Conservation (phyloP, 2,329 filamentous ascomycete genomes). For the Fusarium stilboides region DNA sequence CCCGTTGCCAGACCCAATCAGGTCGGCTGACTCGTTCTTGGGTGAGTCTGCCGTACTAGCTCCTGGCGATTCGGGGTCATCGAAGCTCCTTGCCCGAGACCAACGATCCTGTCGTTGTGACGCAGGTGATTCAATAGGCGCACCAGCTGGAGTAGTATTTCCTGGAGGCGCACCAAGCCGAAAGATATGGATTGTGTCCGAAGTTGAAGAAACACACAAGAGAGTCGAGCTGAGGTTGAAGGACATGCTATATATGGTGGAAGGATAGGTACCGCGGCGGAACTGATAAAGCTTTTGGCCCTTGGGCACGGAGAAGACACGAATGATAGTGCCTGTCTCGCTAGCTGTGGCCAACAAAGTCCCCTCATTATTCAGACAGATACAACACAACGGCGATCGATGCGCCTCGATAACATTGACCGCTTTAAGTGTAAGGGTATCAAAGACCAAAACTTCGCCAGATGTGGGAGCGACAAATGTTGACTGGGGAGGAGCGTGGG, state of each 20-base stretch:
- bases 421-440: slow-evolving; percentile 89
- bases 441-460: slow-evolving; percentile 93
- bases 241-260: slow-evolving; percentile 98
- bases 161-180: slow-evolving; percentile 73
- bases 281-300: slow-evolving; percentile 97
- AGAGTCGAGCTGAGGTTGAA: slow-evolving; percentile 96
- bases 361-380: slow-evolving; percentile 93
- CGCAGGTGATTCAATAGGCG: slow-evolving; percentile 57
- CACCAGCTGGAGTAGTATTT: slow-evolving; percentile 54
- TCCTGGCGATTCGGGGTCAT: slow-evolving; percentile 58
- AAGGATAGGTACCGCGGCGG: slow-evolving; percentile 93
- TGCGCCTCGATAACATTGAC: slow-evolving; percentile 97
- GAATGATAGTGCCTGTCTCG: slow-evolving; percentile 97
- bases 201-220: slow-evolving; percentile 94
- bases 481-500: slow-evolving; percentile 86
- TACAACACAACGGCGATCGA: slow-evolving; percentile 89
- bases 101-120: slow-evolving; percentile 67
- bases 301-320: slow-evolving; percentile 92
- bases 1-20: slow-evolving; percentile 49
- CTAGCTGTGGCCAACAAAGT: slow-evolving; percentile 94
- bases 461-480: slow-evolving; percentile 87
- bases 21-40: slow-evolving; percentile 64
- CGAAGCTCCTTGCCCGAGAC: slow-evolving; percentile 67
- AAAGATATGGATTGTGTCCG: slow-evolving; percentile 97
- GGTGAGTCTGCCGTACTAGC: slow-evolving; percentile 69